These are phyloP conservation scores for Puccinia horiana DNA, from an alignment of 1,284 basidiomycete species.

Conservation along the genomic window DNA sequence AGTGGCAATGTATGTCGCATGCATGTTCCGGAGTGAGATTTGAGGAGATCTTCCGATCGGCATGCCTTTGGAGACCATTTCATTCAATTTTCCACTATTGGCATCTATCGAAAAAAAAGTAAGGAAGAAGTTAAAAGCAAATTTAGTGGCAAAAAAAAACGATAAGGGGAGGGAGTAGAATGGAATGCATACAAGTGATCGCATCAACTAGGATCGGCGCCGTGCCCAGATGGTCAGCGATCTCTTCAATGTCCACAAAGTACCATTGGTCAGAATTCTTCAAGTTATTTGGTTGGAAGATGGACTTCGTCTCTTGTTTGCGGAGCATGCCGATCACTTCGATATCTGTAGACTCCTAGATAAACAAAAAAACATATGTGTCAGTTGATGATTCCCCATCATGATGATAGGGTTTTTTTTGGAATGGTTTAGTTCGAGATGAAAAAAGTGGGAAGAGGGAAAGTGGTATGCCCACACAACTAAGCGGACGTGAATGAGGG, in stretches of 20 bases:
- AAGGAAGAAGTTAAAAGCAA: not conserved
- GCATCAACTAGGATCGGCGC: constrained; percentile 84
- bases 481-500: constrained; percentile 53
- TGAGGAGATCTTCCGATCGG: constrained; percentile 82
- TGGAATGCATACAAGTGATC: constrained; percentile 68
- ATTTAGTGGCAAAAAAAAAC: constrained; percentile 34
- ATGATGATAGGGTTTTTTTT: not conserved
- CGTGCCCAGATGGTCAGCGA: constrained; percentile 70
- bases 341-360: constrained; percentile 51
- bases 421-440: not conserved
- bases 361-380: not conserved
- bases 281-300: constrained; percentile 84
- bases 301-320: constrained; percentile 64
- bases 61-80: constrained; percentile 70
- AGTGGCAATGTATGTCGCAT: constrained; percentile 91
- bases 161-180: constrained; percentile 52
- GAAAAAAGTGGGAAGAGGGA: not conserved
- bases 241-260: constrained; percentile 80
- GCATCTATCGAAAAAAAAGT: constrained; percentile 53
- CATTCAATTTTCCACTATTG: constrained; percentile 65
- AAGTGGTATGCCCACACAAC: constrained; percentile 55
- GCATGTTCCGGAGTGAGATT: constrained; percentile 89
- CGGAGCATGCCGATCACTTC: constrained; percentile 70
- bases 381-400: no score
- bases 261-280: constrained; percentile 83